These are phyloP conservation scores for Paramarasmius palmivorus DNA, from an alignment of 1,284 basidiomycete species.

Conservation along the genomic window DNA sequence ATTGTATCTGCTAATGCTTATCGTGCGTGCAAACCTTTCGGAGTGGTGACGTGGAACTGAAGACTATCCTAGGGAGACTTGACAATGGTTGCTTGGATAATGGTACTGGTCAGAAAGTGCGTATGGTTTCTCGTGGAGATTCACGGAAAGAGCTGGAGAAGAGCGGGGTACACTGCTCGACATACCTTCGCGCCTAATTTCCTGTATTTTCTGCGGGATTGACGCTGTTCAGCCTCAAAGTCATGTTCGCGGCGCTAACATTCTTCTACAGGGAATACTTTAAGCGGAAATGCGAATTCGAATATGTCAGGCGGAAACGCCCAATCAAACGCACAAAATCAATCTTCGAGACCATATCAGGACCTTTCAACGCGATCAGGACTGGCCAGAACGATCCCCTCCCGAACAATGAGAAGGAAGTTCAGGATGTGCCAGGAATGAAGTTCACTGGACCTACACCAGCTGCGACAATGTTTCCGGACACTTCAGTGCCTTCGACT, in stretches of 20 bases:
- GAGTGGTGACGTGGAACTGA: neutral
- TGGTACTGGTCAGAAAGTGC: constrained; percentile 56
- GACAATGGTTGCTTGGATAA: constrained; percentile 51
- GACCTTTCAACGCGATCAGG: constrained; percentile 26
- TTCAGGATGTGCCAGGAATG: neutral
- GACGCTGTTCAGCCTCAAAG: neutral
- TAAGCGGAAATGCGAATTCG: constrained; percentile 40
- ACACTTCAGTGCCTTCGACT: neutral
- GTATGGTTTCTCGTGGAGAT: constrained; percentile 12
- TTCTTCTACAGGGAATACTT: constrained; percentile 43
- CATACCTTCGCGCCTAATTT: too few species aligned
- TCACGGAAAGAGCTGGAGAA: too few species aligned
- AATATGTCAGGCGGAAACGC: constrained; percentile 27
- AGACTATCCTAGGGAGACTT: constrained; percentile 32
- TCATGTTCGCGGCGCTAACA: neutral
- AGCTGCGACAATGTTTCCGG: neutral
- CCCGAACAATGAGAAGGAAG: neutral
- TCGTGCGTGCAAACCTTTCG: constrained; percentile 35
- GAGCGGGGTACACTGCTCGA: too few species aligned
- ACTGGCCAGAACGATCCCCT: constrained; percentile 11
- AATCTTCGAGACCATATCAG: constrained; percentile 33
- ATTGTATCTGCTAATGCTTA: constrained; percentile 50
- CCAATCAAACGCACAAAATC: constrained; percentile 15
- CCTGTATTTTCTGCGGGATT: too few species aligned
- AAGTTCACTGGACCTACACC: constrained; percentile 12